Percentiles rank a stretch among this genome's conserved stretches.
Evolutionary conservation across 2,329 filamentous ascomycete genomes (phyloP).

Genomic region (Metarhizium brunneum): DNA sequence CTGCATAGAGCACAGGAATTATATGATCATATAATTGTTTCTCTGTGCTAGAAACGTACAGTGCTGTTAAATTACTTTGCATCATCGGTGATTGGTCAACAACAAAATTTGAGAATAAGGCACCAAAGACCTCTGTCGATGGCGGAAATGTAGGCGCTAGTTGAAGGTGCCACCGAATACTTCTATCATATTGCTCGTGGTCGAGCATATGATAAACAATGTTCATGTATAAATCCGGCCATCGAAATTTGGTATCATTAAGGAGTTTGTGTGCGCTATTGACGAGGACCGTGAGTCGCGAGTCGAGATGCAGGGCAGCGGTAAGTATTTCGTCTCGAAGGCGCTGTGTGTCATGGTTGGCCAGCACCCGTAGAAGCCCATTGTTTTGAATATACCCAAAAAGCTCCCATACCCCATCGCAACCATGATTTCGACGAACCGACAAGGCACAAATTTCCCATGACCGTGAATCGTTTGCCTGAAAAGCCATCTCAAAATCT

Average conservation of each 20-base stretch:
- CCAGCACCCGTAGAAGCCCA: conserved; percentile 12
- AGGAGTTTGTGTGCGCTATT: conserved; percentile 24
- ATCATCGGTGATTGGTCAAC: conserved; percentile 24
- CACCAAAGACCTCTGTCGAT: conserved; percentile 29
- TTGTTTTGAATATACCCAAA: conserved; percentile 14
- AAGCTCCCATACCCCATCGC: conserved; percentile 18
- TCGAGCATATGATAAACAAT: conserved; percentile 33
- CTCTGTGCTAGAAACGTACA: conserved; percentile 36
- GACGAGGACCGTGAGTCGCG: conserved; percentile 17
- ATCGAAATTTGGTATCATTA: conserved; percentile 27
- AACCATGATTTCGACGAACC: conserved; percentile 12
- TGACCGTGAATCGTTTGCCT: conserved; percentile 7
- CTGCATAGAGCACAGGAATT: conserved; percentile 39
- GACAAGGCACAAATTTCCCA: conserved; percentile 13
- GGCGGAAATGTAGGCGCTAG: conserved; percentile 34
- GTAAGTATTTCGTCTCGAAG: conserved; percentile 21
- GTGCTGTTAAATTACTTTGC: conserved; percentile 29
- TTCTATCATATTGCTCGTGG: conserved; percentile 26
- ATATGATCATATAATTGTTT: conserved; percentile 40
- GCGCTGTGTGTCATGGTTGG: conserved; percentile 12
- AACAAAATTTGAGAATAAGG: conserved; percentile 34
- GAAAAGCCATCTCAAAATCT: conserved; percentile 1
- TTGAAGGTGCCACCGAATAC: conserved; percentile 38
- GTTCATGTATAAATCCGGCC: conserved; percentile 43
- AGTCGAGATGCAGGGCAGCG: conserved; percentile 17